Conservation (phyloP, 768 basidiomycete genomes). For the Lentinula detonsa region DNA sequence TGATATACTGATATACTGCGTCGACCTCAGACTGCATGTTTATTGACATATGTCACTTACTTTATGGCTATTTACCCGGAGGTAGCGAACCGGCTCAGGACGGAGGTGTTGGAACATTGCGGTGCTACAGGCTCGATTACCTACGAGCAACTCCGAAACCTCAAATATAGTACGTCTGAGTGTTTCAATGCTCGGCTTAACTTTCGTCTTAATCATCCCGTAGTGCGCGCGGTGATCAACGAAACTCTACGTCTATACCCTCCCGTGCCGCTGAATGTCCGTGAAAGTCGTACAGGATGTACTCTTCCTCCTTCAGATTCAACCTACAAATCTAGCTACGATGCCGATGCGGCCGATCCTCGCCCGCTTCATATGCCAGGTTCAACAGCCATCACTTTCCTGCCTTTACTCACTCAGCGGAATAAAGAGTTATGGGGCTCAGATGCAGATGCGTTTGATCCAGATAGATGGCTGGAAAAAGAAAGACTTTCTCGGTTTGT, state of each 20-base stretch:
- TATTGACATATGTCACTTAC: constrained; percentile 66
- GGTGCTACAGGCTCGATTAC: constrained; percentile 43
- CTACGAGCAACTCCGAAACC: constrained; percentile 47
- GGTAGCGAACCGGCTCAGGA: constrained; percentile 43
- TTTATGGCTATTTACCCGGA: constrained; percentile 63
- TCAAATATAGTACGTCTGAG: constrained; percentile 57
- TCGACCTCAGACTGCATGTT: constrained; percentile 51
- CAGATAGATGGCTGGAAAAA: constrained; percentile 71
- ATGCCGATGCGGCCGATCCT: constrained; percentile 17
- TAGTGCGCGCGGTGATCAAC: constrained; percentile 73
- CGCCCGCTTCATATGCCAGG: constrained; percentile 55
- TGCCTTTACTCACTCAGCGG: constrained; percentile 61
- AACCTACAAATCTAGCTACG: constrained; percentile 22
- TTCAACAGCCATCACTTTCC: constrained; percentile 49
- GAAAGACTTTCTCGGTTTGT: constrained; percentile 42
- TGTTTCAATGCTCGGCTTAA: constrained; percentile 4
- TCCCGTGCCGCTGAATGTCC: constrained; percentile 68
- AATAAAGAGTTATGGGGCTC: constrained; percentile 65
- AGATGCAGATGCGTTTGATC: constrained; percentile 74
- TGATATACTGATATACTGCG: not conserved
- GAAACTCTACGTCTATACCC: constrained; percentile 77
- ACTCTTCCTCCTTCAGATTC: constrained; percentile 46
- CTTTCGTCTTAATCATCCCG: not conserved
- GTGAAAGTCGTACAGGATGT: constrained; percentile 49
- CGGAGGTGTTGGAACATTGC: constrained; percentile 55